phyloP scores from a whole-genome alignment of 176 grass and related monocot species.

The Carex pumila region DNA sequence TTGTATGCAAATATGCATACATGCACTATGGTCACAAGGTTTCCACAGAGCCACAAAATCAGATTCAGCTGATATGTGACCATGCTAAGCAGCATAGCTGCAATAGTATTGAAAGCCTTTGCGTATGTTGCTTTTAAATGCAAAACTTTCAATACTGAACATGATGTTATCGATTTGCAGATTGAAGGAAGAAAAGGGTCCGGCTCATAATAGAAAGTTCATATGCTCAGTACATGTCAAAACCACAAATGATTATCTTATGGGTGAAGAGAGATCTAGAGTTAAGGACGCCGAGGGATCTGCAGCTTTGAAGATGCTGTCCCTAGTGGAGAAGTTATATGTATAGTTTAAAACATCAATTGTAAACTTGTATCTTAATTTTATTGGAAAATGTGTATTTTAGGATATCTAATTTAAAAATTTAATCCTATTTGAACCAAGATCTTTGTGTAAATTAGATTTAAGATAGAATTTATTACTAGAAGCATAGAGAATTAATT shows the following conservation, averaged over 20 bases:
- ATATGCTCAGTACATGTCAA: constrained; percentile 58
- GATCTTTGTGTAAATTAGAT: too few species aligned
- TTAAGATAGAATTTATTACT: too few species aligned
- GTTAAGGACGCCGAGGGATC: constrained; percentile 71
- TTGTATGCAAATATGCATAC: background rate
- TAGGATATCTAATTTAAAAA: too few species aligned
- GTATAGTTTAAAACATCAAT: background rate
- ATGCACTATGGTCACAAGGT: too few species aligned
- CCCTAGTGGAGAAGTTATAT: constrained; percentile 8
- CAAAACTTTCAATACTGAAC: background rate
- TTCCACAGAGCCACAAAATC: background rate
- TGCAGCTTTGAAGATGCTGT: constrained; percentile 52
- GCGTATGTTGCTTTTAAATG: background rate
- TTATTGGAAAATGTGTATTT: too few species aligned
- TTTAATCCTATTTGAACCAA: too few species aligned
- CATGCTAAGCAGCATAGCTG: background rate
- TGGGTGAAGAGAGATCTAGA: constrained; percentile 48
- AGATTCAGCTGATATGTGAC: background rate
- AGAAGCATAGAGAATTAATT: too few species aligned
- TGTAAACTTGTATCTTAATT: background rate
- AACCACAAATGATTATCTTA: constrained; percentile 6
- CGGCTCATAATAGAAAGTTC: constrained; percentile 53
- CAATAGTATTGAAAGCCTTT: background rate
- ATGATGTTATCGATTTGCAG: constrained; percentile 35
- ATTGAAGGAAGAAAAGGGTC: constrained; percentile 62